Evolutionary conservation across 2,329 filamentous ascomycete species (phyloP).

Genomic region (Aspergillus caelatus): DNA sequence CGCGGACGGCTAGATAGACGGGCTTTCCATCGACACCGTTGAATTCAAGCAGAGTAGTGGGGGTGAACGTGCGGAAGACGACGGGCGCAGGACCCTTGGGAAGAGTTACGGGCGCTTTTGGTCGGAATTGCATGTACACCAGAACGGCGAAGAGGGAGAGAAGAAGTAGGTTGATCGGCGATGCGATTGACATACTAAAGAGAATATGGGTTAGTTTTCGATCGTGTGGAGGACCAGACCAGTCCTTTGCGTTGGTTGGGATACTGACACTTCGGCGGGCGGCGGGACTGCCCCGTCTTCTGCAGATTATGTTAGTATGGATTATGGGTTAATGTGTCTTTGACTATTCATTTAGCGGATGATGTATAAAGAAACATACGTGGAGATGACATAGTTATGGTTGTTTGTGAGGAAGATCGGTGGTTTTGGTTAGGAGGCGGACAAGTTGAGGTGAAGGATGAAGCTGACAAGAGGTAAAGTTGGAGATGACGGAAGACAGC

Average conservation of each 20-base stretch:
- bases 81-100: slow-evolving; percentile 65
- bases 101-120: slow-evolving; percentile 53
- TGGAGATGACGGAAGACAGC: not conserved
- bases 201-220: slow-evolving; percentile 1
- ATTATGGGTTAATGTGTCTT: not conserved
- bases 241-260: not conserved
- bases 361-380: not conserved
- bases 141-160: slow-evolving; percentile 60
- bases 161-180: slow-evolving; percentile 65
- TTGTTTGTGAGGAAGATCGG: not conserved
- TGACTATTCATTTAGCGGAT: not conserved
- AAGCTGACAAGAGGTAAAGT: not conserved
- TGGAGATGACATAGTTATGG: not conserved
- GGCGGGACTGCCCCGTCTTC: slow-evolving; percentile 28
- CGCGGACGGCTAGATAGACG: slow-evolving; percentile 89
- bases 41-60: slow-evolving; percentile 80
- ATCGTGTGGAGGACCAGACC: not conserved
- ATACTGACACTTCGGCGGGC: slow-evolving; percentile 41
- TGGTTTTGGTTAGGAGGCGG: not conserved
- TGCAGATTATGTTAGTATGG: slow-evolving; percentile 15
- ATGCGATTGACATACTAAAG: slow-evolving; percentile 56
- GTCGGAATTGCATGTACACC: slow-evolving; percentile 62
- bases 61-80: slow-evolving; percentile 83
- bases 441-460: not conserved
- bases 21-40: slow-evolving; percentile 74